Evolutionary conservation across 2,329 filamentous ascomycete species (phyloP).

Genomic region (Pezicula rhizophila): DNA sequence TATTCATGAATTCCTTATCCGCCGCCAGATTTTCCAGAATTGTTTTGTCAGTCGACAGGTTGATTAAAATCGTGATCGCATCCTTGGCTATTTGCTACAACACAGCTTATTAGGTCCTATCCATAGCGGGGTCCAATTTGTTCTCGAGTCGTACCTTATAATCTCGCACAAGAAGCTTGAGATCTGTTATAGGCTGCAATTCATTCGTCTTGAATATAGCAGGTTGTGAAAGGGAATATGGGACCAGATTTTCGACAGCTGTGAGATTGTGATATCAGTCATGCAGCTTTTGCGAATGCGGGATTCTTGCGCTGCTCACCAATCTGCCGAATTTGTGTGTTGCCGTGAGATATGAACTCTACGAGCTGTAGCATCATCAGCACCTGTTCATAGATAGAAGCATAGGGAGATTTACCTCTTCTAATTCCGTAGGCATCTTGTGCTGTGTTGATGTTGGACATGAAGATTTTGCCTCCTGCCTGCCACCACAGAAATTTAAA

Average conservation of each 20-base stretch:
- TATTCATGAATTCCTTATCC: constrained; percentile 77
- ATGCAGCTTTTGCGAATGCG: neutral
- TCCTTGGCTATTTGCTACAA: constrained; percentile 81
- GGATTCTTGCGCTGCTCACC: constrained; percentile 39
- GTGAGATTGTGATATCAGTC: constrained; percentile 17
- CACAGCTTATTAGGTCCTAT: constrained; percentile 8
- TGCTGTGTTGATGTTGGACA: neutral
- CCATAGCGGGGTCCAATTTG: neutral
- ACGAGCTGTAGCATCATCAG: constrained; percentile 57
- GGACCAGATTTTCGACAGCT: constrained; percentile 82
- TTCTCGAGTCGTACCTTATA: constrained; percentile 55
- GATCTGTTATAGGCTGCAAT: constrained; percentile 72
- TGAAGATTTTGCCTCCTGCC: neutral
- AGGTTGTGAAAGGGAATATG: constrained; percentile 69
- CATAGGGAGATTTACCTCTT: constrained; percentile 54
- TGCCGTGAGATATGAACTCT: constrained; percentile 87
- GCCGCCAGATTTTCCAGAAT: constrained; percentile 66
- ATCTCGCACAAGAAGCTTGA: constrained; percentile 83
- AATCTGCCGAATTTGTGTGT: constrained; percentile 81
- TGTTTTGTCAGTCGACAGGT: constrained; percentile 71
- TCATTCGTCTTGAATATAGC: constrained; percentile 78
- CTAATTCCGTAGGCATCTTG: constrained; percentile 67
- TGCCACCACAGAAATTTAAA: constrained; percentile 1
- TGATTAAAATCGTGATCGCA: constrained; percentile 85
- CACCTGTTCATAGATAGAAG: neutral